phyloP scores from a whole-genome alignment of 1,284 basidiomycete species.

The Trametes sp. region DNA sequence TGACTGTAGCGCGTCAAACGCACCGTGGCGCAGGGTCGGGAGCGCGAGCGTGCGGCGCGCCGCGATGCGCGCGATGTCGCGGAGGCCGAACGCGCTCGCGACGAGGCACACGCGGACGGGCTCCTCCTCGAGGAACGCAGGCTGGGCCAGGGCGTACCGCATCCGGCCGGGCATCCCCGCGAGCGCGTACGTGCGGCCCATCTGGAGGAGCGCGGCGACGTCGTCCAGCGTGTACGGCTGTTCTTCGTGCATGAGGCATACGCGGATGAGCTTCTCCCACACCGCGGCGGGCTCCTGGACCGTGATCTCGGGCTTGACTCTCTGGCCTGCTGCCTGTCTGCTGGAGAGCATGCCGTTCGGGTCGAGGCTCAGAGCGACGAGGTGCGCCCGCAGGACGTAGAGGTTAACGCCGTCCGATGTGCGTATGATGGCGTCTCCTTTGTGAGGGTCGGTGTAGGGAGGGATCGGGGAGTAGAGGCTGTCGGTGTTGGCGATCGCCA shows the following conservation, averaged over 20 bases:
- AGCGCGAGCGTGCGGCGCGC: constrained; percentile 8
- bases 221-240: constrained; percentile 15
- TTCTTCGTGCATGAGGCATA: constrained; percentile 9
- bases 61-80: constrained; percentile 13
- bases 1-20: constrained; percentile 3
- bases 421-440: constrained; percentile 39
- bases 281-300: constrained; percentile 8
- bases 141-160: constrained; percentile 25
- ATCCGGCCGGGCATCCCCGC: constrained; percentile 23
- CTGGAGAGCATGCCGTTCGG: constrained; percentile 22
- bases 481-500: constrained; percentile 10
- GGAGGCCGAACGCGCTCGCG: constrained; percentile 8
- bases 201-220: constrained; percentile 33
- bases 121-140: constrained; percentile 4
- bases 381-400: constrained; percentile 12
- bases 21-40: background rate
- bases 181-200: constrained; percentile 46
- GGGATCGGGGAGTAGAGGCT: background rate
- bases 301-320: background rate
- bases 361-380: constrained; percentile 34
- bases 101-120: constrained; percentile 2
- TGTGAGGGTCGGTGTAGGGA: constrained; percentile 1
- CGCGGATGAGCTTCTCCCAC: constrained; percentile 9
- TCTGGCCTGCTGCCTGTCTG: background rate
- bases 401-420: constrained; percentile 32